Evolutionary conservation across 2,329 filamentous ascomycete species (phyloP).

Genomic region (Clonostachys rosea): DNA sequence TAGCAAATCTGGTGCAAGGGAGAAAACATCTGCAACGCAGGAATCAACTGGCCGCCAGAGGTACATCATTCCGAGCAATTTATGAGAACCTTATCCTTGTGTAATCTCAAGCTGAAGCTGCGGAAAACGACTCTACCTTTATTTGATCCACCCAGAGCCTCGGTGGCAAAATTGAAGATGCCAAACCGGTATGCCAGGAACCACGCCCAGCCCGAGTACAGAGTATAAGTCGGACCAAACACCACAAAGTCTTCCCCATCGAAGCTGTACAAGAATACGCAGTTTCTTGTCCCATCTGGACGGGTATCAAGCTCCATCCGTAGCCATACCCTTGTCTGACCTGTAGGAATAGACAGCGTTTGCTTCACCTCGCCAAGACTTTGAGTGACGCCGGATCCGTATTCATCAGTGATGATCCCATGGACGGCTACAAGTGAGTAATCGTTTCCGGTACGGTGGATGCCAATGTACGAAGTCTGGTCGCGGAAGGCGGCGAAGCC

Average conservation of each 20-base stretch:
- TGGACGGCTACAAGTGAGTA: constrained; percentile 25
- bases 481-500: constrained; percentile 51
- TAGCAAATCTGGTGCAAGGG: no score
- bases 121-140: constrained; percentile 17
- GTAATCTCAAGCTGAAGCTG: background rate
- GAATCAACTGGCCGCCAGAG: no score
- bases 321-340: constrained; percentile 11
- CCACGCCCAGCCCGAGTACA: constrained; percentile 37
- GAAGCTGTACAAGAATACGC: constrained; percentile 7
- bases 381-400: constrained; percentile 9
- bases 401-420: constrained; percentile 28
- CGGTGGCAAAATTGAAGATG: constrained; percentile 42
- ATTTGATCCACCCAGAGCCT: constrained; percentile 15
- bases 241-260: constrained; percentile 6
- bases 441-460: constrained; percentile 27
- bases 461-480: constrained; percentile 44
- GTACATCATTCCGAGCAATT: no score
- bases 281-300: constrained; percentile 10
- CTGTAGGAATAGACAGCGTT: constrained; percentile 8
- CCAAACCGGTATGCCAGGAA: constrained; percentile 43
- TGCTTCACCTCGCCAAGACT: constrained; percentile 9
- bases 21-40: no score
- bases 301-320: constrained; percentile 13
- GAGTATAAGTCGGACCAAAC: constrained; percentile 22
- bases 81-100: no score